A percentile compares a stretch with the other conserved stretches of the same genome.
Evolutionary conservation across 2,329 filamentous ascomycete genomes (phyloP).

Genomic region (Diaporthe eres): DNA sequence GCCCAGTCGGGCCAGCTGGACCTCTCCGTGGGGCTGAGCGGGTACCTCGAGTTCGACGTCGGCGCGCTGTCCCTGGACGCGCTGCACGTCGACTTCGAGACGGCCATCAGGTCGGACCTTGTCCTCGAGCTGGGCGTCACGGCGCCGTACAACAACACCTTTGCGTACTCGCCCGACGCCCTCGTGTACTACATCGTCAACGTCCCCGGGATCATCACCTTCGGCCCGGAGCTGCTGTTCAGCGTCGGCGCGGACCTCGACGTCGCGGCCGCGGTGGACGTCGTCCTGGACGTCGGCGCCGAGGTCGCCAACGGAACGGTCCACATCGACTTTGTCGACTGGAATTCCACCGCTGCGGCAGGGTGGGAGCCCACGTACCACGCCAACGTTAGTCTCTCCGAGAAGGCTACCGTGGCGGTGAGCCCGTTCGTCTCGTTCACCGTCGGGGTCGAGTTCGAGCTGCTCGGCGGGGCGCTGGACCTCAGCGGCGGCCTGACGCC

Average conservation of each 20-base stretch:
- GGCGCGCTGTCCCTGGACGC: slow-evolving; percentile 50
- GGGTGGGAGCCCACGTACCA: slow-evolving; percentile 45
- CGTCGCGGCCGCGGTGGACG: slow-evolving; percentile 48
- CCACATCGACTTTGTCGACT: slow-evolving; percentile 49
- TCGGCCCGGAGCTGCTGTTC: slow-evolving; percentile 52
- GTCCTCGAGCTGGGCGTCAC: slow-evolving; percentile 53
- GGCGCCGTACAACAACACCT: slow-evolving; percentile 51
- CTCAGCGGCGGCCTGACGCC: slow-evolving; percentile 48
- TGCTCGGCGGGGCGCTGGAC: slow-evolving; percentile 47
- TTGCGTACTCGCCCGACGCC: slow-evolving; percentile 53
- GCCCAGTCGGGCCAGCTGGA: slow-evolving; percentile 54
- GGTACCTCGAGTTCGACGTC: slow-evolving; percentile 58
- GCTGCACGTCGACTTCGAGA: slow-evolving; percentile 60
- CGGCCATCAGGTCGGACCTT: slow-evolving; percentile 54
- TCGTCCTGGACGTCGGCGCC: slow-evolving; percentile 44
- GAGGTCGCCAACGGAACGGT: slow-evolving; percentile 46
- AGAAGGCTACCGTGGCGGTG: slow-evolving; percentile 44
- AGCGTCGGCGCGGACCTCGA: slow-evolving; percentile 55
- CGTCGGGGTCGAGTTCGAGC: slow-evolving; percentile 45
- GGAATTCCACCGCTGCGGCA: slow-evolving; percentile 12
- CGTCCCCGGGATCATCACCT: slow-evolving; percentile 56
- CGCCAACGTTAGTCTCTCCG: slow-evolving; percentile 42
- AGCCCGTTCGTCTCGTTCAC: slow-evolving; percentile 46
- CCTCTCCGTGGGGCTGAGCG: slow-evolving; percentile 56
- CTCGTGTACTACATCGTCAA: slow-evolving; percentile 55